Base-by-base conservation (phyloP, 1,284 basidiomycete genomes). In the Hemileia vastatrix region DNA sequence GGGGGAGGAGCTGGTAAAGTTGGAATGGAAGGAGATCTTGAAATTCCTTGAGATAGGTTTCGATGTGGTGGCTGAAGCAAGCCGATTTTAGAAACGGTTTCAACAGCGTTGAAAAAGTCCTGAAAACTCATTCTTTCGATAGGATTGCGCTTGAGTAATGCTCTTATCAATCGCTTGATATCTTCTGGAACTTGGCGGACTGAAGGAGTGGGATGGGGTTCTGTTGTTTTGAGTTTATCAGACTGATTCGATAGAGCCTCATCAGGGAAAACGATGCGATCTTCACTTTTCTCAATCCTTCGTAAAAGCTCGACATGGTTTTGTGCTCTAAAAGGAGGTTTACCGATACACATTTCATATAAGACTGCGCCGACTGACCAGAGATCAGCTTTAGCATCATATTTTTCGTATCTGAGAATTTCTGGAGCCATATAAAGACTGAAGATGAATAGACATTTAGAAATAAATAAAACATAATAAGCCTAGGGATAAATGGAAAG, bases 401-500 rank as follows among this genome's bases (percentile, higher is more conserved):
- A 97, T 77, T 94, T 95, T 78, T 98, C 88, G 76, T 96, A 96
- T 19, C 90, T 84, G 18, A 99, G 79, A 67, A 99, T 98, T 77
- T 99, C 94, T 0, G 94, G 94, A 0, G 95, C 94, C 94, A 98
- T 99, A 78, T 99, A 99, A 32, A 99, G 78, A 51, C 88, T 90
- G 68, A n/a, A 36, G 3, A 6, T 11, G 18, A 15, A 31, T 6
- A 23, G 43, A 18, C 2, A 55, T 32, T 19, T 21, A 21, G 6
- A 0, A 4, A 8, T 2, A 13, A 11, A 8, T 6, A 21, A 21
- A 4, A 32, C 13, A 18, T 6, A 18, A 19, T 33, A 45, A 66
- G 11, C 8, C 19, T 3, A 8, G 45, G 15, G 32, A 27, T 43
- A 13, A 47, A 27, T 21, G 24, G 31, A 44, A 45, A 24, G 15